Evolutionary conservation across 768 basidiomycete genomes (phyloP).

Genomic region (Calocybe cyanea): DNA sequence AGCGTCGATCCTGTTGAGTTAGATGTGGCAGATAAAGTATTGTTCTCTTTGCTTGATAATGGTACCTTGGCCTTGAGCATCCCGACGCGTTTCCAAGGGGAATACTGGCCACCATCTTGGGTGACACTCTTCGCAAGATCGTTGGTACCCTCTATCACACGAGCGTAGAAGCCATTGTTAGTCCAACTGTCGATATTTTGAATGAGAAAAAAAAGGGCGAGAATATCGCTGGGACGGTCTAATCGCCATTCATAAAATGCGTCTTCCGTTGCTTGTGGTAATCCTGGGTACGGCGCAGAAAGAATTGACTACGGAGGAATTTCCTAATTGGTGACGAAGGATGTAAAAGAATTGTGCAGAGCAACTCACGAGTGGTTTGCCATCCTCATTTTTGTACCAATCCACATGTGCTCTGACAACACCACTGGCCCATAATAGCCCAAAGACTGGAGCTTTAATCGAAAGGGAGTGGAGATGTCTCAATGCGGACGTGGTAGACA

Average conservation of each 20-base stretch:
- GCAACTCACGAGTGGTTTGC: no score
- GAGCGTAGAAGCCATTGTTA: slow-evolving; percentile 34
- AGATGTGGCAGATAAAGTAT: slow-evolving; percentile 14
- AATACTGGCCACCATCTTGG: slow-evolving; percentile 27
- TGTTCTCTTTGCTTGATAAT: slow-evolving; percentile 32
- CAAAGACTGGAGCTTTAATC: no score
- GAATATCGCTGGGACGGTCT: slow-evolving; percentile 38
- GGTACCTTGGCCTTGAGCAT: slow-evolving; percentile 19
- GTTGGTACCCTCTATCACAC: slow-evolving; percentile 35
- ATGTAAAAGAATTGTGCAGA: no score
- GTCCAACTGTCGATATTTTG: slow-evolving; percentile 56
- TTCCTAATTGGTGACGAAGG: no score
- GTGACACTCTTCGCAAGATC: slow-evolving; percentile 31
- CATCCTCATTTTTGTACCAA: no score
- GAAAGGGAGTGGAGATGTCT: no score
- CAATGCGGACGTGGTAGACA: slow-evolving; percentile 46
- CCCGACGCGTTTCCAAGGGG: slow-evolving; percentile 48
- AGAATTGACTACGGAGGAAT: no score
- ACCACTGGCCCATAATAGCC: no score
- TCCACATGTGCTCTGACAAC: no score
- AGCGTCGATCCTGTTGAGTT: slow-evolving; percentile 10
- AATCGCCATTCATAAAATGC: slow-evolving; percentile 50
- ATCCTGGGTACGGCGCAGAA: no score
- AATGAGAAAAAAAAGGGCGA: slow-evolving; percentile 47
- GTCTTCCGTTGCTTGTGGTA: slow-evolving; percentile 11